These are phyloP conservation scores for Komagataella phaffii DNA, from an alignment of 805 yeast species.

Conservation along the genomic window DNA sequence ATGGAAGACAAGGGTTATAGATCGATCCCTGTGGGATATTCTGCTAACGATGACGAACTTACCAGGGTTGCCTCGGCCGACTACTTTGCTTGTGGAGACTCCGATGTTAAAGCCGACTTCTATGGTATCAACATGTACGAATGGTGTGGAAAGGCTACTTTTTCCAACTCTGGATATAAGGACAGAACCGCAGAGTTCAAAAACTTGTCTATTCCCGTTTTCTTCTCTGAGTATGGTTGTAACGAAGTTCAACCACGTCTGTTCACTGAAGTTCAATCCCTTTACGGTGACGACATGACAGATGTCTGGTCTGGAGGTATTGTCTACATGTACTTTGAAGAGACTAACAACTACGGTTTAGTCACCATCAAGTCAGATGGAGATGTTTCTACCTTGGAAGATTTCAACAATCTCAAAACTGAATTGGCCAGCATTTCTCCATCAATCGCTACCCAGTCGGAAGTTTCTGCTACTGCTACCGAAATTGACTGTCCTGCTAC, in stretches of 20 bases:
- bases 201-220: conserved; percentile 56
- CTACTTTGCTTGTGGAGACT: conserved; percentile 65
- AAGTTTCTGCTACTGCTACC: conserved; percentile 25
- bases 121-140: conserved; percentile 85
- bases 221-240: conserved; percentile 81
- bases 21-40: conserved; percentile 68
- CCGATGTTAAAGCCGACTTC: conserved; percentile 56
- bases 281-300: conserved; percentile 59
- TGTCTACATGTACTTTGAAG: conserved; percentile 76
- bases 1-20: conserved; percentile 49
- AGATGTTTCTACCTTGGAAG: conserved; percentile 45
- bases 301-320: conserved; percentile 87
- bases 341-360: conserved; percentile 63
- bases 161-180: conserved; percentile 47
- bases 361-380: conserved; percentile 35
- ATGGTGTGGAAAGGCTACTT: conserved; percentile 68
- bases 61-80: conserved; percentile 61
- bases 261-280: conserved; percentile 57
- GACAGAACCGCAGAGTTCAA: conserved; percentile 50
- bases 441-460: conserved; percentile 27
- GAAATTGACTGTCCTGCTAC: conserved; percentile 51
- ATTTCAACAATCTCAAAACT: conserved; percentile 48
- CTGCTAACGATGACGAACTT: conserved; percentile 61
- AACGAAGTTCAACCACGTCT: conserved; percentile 55
- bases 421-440: conserved; percentile 45